Evolutionary conservation across 371 early-diverging fungal genomes (phyloP).

Genomic region (Mortierella sp.): DNA sequence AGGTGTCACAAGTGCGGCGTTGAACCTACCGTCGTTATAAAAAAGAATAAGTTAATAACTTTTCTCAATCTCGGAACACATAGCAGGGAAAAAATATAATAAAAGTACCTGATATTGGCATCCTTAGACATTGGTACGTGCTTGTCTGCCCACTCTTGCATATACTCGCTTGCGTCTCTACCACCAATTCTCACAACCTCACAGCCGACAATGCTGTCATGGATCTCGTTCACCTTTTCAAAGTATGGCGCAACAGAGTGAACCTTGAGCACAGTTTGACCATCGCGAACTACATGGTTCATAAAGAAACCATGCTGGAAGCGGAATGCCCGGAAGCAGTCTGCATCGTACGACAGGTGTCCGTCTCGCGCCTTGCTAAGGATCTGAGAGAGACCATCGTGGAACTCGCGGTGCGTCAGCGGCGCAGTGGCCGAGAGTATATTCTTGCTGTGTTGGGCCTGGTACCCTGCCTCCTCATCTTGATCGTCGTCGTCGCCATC

Average conservation of each 20-base stretch:
- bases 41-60: background rate
- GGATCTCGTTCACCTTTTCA: background rate
- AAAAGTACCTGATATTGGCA: slow-evolving; percentile 26
- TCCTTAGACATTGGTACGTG: slow-evolving; percentile 33
- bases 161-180: slow-evolving; percentile 21
- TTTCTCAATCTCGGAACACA: background rate
- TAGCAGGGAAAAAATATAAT: background rate
- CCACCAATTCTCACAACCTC: slow-evolving; percentile 21
- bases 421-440: background rate
- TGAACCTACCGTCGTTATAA: slow-evolving; percentile 17
- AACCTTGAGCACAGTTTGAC: slow-evolving; percentile 28
- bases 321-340: slow-evolving; percentile 38
- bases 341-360: slow-evolving; percentile 36
- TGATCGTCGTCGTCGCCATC: slow-evolving; percentile 12
- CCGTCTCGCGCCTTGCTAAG: slow-evolving; percentile 32
- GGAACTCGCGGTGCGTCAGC: slow-evolving; percentile 36
- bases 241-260: slow-evolving; percentile 17
- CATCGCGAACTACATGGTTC: slow-evolving; percentile 21
- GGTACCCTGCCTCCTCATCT: background rate
- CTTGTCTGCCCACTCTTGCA: slow-evolving; percentile 35
- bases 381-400: slow-evolving; percentile 29
- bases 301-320: slow-evolving; percentile 35
- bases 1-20: slow-evolving; percentile 22
- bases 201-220: slow-evolving; percentile 22
- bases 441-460: background rate